phyloP scores from a whole-genome alignment of 331 rosid species.

The Spiraea crenata region DNA sequence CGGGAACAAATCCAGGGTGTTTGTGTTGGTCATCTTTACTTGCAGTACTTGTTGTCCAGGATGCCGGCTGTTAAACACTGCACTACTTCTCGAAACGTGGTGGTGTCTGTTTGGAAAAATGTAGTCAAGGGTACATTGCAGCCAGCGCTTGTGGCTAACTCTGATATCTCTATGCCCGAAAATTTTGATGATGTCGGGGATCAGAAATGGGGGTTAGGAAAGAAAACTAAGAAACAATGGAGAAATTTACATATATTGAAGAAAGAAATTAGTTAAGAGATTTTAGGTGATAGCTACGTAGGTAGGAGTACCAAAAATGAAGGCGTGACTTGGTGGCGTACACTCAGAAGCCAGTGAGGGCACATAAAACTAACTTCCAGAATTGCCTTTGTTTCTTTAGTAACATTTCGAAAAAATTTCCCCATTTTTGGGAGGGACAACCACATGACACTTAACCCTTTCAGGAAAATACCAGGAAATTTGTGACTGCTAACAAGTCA shows the following conservation, averaged over 20 bases:
- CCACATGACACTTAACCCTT: background rate
- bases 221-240: background rate
- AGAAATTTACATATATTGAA: background rate
- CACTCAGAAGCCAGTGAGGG: constrained; percentile 42
- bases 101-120: constrained; percentile 66
- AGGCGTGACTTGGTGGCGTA: constrained; percentile 27
- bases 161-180: constrained; percentile 44
- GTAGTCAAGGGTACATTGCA: constrained; percentile 61
- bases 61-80: constrained; percentile 60
- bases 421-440: constrained; percentile 11
- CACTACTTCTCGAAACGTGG: constrained; percentile 71
- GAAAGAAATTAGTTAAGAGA: background rate
- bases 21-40: constrained; percentile 17
- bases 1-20: too few relatives aligned
- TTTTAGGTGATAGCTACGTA: background rate
- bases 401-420: constrained; percentile 16
- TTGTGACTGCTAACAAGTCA: background rate
- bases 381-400: constrained; percentile 36
- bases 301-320: constrained; percentile 25
- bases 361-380: constrained; percentile 50
- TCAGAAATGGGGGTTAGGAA: background rate
- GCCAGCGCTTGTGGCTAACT: constrained; percentile 20
- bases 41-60: constrained; percentile 18
- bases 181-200: background rate
- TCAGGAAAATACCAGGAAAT: background rate